Conservation (phyloP, 768 basidiomycete genomes). For the Suillus occidentalis region DNA sequence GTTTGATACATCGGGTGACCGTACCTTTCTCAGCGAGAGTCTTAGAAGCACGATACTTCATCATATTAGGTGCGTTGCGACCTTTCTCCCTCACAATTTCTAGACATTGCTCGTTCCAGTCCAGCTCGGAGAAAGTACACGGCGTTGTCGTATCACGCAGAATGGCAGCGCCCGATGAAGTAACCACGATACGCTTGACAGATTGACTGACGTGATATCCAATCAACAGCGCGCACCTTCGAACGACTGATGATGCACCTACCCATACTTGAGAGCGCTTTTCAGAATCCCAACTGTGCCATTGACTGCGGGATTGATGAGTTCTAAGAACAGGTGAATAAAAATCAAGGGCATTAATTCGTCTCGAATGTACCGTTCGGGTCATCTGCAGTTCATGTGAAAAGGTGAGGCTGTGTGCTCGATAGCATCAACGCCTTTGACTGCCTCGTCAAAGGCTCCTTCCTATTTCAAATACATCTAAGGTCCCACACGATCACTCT, state of each 20-base stretch:
- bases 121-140: conserved; percentile 41
- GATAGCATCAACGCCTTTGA: conserved; percentile 73
- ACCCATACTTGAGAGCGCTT: conserved; percentile 57
- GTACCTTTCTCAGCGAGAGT: conserved; percentile 60
- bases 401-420: conserved; percentile 70
- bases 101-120: conserved; percentile 58
- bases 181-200: conserved; percentile 70
- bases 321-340: conserved; percentile 37
- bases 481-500: neutral
- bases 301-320: conserved; percentile 69
- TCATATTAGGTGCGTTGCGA: conserved; percentile 32
- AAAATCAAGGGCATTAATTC: neutral
- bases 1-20: neutral
- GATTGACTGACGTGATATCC: conserved; percentile 28
- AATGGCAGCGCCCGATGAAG: conserved; percentile 59
- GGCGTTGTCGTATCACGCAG: conserved; percentile 27
- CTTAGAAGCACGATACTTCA: conserved; percentile 63
- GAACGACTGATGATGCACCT: conserved; percentile 8
- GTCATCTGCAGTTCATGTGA: conserved; percentile 43
- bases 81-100: conserved; percentile 49
- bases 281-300: conserved; percentile 67
- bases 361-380: conserved; percentile 34
- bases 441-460: conserved; percentile 76
- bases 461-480: conserved; percentile 34
- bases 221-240: neutral